Conservation (phyloP, 1,284 basidiomycete genomes). For the Trichosporon sp. region DNA sequence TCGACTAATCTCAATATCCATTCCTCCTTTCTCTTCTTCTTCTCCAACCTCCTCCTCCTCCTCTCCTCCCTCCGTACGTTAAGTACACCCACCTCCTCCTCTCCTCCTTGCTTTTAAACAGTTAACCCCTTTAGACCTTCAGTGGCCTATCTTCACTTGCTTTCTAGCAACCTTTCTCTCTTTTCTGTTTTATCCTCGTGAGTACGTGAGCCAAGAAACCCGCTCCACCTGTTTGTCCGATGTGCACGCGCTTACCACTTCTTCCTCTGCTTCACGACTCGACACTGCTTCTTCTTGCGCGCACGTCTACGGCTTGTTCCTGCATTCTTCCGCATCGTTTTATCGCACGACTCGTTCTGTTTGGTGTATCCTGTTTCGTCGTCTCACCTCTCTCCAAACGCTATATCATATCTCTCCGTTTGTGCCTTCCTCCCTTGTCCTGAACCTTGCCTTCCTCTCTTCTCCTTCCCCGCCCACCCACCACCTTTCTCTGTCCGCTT, state of each 20-base stretch:
- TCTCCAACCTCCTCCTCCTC: neutral
- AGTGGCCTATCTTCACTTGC: neutral
- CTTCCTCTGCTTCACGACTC: slow-evolving; percentile 1
- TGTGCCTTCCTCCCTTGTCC: slow-evolving; percentile 2
- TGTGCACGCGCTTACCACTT: neutral
- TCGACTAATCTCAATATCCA: slow-evolving; percentile 4
- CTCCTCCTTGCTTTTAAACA: slow-evolving; percentile 2
- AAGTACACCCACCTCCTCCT: neutral
- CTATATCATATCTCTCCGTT: slow-evolving; percentile 6
- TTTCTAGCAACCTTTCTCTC: slow-evolving; percentile 5
- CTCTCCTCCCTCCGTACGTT: slow-evolving; percentile 1
- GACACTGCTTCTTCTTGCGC: neutral
- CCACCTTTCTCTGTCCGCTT: neutral
- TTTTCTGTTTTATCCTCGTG: slow-evolving; percentile 1
- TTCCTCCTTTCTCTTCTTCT: slow-evolving; percentile 3
- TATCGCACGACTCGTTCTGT: neutral
- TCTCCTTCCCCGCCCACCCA: neutral
- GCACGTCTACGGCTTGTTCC: neutral
- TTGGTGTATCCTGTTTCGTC: neutral
- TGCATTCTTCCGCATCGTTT: neutral
- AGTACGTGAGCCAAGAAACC: neutral
- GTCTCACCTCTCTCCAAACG: neutral
- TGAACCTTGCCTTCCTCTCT: neutral
- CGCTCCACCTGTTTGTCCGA: slow-evolving; percentile 8
- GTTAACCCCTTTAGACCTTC: slow-evolving; percentile 2